Evolutionary conservation across 495 filamentous ascomycete genomes (phyloP).

Genomic region (Neurospora tetrasperma): DNA sequence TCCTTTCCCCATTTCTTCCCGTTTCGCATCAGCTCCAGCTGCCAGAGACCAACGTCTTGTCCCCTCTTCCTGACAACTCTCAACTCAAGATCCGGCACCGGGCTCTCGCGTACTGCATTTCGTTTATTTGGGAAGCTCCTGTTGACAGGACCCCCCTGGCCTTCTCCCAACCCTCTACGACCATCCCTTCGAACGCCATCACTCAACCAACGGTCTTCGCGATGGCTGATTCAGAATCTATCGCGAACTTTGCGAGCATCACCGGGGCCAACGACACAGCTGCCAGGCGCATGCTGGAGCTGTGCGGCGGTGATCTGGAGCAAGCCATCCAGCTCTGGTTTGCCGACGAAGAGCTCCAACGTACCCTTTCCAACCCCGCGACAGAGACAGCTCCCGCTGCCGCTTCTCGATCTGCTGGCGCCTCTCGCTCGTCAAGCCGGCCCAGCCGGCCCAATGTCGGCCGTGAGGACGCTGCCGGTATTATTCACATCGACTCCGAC

Average conservation of each 20-base stretch:
- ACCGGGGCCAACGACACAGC: conserved; percentile 51
- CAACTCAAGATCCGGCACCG: not conserved
- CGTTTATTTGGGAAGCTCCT: not conserved
- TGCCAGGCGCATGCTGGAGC: conserved; percentile 67
- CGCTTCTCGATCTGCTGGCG: conserved; percentile 12
- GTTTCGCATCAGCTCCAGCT: not conserved
- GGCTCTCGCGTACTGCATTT: not conserved
- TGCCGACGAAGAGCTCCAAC: conserved; percentile 61
- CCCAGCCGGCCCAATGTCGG: conserved; percentile 21
- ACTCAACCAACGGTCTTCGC: conserved; percentile 13
- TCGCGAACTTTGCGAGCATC: conserved; percentile 55
- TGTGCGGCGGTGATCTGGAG: conserved; percentile 70
- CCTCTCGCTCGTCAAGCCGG: conserved; percentile 4
- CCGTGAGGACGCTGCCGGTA: conserved; percentile 45
- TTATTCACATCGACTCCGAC: conserved; percentile 64
- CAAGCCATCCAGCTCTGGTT: conserved; percentile 87
- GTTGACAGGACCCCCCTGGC: not conserved
- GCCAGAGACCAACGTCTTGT: not conserved
- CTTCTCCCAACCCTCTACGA: not conserved
- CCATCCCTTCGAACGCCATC: not conserved
- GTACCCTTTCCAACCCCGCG: conserved; percentile 32
- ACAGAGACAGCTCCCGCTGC: conserved; percentile 18
- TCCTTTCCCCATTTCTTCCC: not conserved
- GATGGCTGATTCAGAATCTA: conserved; percentile 55
- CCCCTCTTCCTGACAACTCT: not conserved